phyloP scores from a whole-genome alignment of 371 early-diverging fungal genomes.

The Mucor saturninus region DNA sequence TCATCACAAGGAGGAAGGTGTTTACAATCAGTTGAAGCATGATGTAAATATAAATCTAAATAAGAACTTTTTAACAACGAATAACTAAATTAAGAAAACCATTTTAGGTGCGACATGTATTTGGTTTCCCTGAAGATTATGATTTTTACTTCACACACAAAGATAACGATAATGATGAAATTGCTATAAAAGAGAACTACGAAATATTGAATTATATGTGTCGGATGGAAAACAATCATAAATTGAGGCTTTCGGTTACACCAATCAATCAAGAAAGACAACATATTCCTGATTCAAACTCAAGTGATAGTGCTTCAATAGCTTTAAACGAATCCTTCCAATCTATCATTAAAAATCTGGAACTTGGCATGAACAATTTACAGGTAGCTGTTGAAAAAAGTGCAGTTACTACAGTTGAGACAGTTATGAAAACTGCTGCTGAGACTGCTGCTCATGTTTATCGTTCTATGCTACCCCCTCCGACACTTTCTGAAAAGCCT shows the following conservation, averaged over 20 bases:
- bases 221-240: background rate
- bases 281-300: background rate
- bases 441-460: slow-evolving; percentile 25
- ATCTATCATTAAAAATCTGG: slow-evolving; percentile 22
- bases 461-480: slow-evolving; percentile 12
- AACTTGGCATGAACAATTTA: slow-evolving; percentile 13
- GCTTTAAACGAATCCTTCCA: slow-evolving; percentile 15
- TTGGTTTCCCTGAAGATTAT: background rate
- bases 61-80: background rate
- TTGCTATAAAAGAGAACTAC: slow-evolving; percentile 4
- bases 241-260: slow-evolving; percentile 7
- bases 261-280: slow-evolving; percentile 7
- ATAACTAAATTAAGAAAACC: background rate
- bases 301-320: background rate
- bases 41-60: slow-evolving; percentile 1
- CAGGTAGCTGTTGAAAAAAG: slow-evolving; percentile 17
- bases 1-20: background rate
- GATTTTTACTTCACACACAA: slow-evolving; percentile 8
- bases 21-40: slow-evolving; percentile 6
- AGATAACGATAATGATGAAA: slow-evolving; percentile 11
- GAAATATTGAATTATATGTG: slow-evolving; percentile 10
- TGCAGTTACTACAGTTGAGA: slow-evolving; percentile 12
- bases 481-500: slow-evolving; percentile 10
- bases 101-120: slow-evolving; percentile 2
- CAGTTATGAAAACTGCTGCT: slow-evolving; percentile 14